Conservation (phyloP, 2,329 filamentous ascomycete genomes). For the Nothophoma quercina region DNA sequence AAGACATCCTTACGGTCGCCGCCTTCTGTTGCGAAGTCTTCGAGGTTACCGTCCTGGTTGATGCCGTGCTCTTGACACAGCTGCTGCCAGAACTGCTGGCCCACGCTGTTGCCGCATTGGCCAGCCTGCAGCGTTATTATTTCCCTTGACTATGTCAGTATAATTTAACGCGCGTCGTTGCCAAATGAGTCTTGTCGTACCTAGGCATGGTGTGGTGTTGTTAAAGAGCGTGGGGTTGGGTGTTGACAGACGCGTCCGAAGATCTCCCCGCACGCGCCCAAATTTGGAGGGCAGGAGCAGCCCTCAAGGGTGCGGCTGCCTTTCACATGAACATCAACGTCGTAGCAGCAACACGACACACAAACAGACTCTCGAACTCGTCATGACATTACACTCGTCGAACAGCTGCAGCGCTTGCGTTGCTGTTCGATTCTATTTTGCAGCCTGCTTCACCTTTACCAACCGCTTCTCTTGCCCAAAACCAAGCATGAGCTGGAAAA, state of each 20-base stretch:
- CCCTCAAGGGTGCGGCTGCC: slow-evolving; percentile 10
- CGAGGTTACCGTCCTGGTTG: slow-evolving; percentile 94
- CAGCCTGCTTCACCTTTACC: slow-evolving; percentile 22
- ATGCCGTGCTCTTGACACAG: slow-evolving; percentile 98
- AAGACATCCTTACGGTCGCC: slow-evolving; percentile 99
- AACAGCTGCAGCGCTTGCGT: slow-evolving; percentile 23
- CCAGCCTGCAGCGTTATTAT: slow-evolving; percentile 99
- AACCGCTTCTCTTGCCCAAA: slow-evolving; percentile 29
- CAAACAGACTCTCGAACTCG: background rate
- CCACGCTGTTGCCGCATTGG: slow-evolving; percentile 99
- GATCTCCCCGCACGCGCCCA: slow-evolving; percentile 26
- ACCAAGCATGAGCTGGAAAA: slow-evolving; percentile 45
- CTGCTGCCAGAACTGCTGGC: slow-evolving; percentile 98
- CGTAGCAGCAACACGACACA: background rate
- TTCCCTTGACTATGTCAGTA: slow-evolving; percentile 68
- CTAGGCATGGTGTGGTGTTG: slow-evolving; percentile 46
- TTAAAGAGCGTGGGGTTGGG: slow-evolving; percentile 27
- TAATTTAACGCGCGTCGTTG: background rate
- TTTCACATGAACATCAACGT: background rate
- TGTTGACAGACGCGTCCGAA: slow-evolving; percentile 44
- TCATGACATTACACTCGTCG: slow-evolving; percentile 5
- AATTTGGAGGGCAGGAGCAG: slow-evolving; percentile 15
- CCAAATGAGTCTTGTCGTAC: slow-evolving; percentile 28
- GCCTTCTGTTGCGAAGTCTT: slow-evolving; percentile 97
- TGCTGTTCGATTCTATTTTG: slow-evolving; percentile 16